These are phyloP conservation scores for Zancudomyces culisetae DNA, from an alignment of 371 early-diverging fungal genomes.

Conservation along the genomic window DNA sequence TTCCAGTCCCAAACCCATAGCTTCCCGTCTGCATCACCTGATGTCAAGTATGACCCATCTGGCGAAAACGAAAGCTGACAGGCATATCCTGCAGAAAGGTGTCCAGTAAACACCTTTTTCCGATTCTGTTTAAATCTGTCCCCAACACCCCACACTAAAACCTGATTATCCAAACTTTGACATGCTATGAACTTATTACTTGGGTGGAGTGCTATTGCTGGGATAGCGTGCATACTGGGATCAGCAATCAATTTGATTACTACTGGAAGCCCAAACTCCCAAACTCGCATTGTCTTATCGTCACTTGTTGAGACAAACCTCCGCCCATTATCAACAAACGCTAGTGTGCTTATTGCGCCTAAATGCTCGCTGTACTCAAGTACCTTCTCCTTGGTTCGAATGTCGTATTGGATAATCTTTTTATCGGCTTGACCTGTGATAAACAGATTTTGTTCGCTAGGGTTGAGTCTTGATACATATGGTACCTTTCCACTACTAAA, in stretches of 20 bases:
- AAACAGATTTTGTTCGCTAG: conserved; percentile 68
- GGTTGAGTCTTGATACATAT: conserved; percentile 77
- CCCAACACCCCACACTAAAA: conserved; percentile 66
- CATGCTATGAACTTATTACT: conserved; percentile 50
- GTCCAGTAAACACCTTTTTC: conserved; percentile 83
- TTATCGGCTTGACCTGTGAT: conserved; percentile 84
- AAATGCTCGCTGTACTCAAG: conserved; percentile 94
- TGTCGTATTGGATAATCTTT: conserved; percentile 78
- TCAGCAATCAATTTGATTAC: conserved; percentile 94
- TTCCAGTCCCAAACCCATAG: conserved; percentile 96
- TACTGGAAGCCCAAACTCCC: conserved; percentile 95
- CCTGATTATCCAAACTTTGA: conserved; percentile 87
- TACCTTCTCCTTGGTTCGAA: conserved; percentile 53
- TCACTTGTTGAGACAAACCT: conserved; percentile 89
- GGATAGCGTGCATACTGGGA: conserved; percentile 90
- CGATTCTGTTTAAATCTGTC: conserved; percentile 73
- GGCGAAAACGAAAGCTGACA: conserved; percentile 86
- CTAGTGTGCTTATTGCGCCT: conserved; percentile 88
- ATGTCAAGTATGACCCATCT: conserved; percentile 72
- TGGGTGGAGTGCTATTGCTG: conserved; percentile 72
- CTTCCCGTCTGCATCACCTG: conserved; percentile 84
- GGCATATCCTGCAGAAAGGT: conserved; percentile 86
- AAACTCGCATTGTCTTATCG: conserved; percentile 89
- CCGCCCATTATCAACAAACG: conserved; percentile 84
- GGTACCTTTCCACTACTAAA: conserved; percentile 67